These are phyloP conservation scores for Theileria equi DNA, from an alignment of 169 alveolate species.

Conservation along the genomic window DNA sequence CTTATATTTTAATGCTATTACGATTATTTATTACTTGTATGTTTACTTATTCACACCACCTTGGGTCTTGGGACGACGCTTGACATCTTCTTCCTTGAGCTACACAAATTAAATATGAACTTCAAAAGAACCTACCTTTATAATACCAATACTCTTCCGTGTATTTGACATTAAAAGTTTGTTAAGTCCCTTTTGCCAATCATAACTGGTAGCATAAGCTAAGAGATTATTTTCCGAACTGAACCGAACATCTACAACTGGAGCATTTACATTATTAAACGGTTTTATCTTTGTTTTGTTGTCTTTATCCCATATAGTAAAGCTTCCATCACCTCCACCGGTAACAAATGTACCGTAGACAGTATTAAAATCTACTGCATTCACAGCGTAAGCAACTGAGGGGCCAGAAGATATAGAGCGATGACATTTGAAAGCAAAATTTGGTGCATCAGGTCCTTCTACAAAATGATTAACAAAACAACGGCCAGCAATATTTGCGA, in stretches of 20 bases:
- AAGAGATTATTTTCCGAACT: constrained; percentile 47
- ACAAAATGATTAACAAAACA: constrained; percentile 55
- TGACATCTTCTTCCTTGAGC: constrained; percentile 26
- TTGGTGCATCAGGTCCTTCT: constrained; percentile 31
- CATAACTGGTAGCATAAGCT: constrained; percentile 67
- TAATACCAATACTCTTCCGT: constrained; percentile 25
- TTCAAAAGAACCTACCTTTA: constrained; percentile 29
- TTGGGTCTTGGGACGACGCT: constrained; percentile 10
- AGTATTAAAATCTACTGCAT: constrained; percentile 61
- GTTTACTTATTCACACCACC: neutral
- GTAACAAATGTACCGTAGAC: constrained; percentile 62
- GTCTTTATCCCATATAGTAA: constrained; percentile 66
- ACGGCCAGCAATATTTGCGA: constrained; percentile 58
- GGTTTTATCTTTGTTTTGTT: constrained; percentile 50
- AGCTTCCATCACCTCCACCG: constrained; percentile 64
- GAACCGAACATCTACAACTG: constrained; percentile 62
- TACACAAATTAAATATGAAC: neutral
- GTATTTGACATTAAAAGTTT: constrained; percentile 29
- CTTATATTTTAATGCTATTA: neutral
- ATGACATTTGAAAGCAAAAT: constrained; percentile 65
- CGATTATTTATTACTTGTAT: neutral
- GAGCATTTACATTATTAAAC: constrained; percentile 52
- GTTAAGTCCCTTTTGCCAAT: constrained; percentile 61
- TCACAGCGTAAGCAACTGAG: constrained; percentile 44
- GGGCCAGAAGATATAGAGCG: constrained; percentile 40